A percentile compares a stretch with the other conserved stretches of the same genome.
These are phyloP conservation scores for Limnanthes douglasii DNA, from an alignment of 345 rosid genomes.

Conservation along the genomic window DNA sequence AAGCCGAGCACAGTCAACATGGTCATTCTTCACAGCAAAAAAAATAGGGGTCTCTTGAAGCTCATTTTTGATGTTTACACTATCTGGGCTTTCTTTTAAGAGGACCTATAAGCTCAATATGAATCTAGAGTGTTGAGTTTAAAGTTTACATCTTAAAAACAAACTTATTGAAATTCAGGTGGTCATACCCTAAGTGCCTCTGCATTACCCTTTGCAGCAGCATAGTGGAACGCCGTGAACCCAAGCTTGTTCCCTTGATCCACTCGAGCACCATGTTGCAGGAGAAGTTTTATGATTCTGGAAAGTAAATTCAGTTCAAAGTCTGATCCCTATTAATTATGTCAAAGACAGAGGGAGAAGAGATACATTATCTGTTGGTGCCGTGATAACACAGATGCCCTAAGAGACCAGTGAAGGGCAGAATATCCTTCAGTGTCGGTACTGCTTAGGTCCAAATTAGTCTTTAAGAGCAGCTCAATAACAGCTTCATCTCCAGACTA, in stretches of 20 bases:
- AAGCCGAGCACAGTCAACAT: conserved; percentile 48
- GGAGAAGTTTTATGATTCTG: conserved; percentile 51
- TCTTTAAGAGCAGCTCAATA: conserved; percentile 47
- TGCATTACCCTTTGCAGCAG: conserved; percentile 68
- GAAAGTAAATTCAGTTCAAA: conserved; percentile 6
- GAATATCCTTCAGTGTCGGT: conserved; percentile 59
- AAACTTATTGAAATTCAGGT: background rate
- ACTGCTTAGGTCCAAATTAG: conserved; percentile 36
- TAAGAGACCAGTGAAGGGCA: conserved; percentile 63
- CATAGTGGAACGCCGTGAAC: conserved; percentile 48
- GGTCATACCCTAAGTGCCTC: conserved; percentile 45
- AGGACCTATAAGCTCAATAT: conserved; percentile 29
- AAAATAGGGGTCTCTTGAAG: conserved; percentile 71
- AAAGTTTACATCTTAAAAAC: too few species aligned
- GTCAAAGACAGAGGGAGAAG: conserved; percentile 8
- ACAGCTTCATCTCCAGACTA: conserved; percentile 75
- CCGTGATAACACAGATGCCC: conserved; percentile 32
- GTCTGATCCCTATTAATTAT: background rate
- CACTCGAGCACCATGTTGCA: conserved; percentile 43
- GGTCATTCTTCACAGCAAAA: conserved; percentile 70
- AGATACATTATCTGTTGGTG: conserved; percentile 47
- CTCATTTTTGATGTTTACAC: conserved; percentile 35
- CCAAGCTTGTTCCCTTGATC: conserved; percentile 58
- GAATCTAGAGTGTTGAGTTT: too few species aligned
- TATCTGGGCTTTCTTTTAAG: conserved; percentile 29